Percentiles rank a stretch among this genome's conserved stretches.
Conservation (phyloP, 495 filamentous ascomycete species). For the Entonaema liquescens region DNA sequence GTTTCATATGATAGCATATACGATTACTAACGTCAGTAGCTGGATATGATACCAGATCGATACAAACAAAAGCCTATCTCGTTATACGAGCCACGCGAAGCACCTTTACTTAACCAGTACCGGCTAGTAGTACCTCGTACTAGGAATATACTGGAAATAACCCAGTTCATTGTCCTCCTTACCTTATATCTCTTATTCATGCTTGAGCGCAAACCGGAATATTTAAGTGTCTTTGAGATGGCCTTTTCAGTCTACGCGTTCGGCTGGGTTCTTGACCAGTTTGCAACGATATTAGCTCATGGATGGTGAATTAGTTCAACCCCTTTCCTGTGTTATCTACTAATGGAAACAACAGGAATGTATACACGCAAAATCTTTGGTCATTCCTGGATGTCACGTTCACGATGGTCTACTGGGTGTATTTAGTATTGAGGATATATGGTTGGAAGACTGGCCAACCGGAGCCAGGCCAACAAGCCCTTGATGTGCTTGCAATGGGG, state of each 20-base stretch:
- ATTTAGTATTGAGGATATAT: slow-evolving; percentile 67
- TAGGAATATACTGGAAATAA: slow-evolving; percentile 71
- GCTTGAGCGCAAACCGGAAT: slow-evolving; percentile 60
- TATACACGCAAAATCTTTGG: slow-evolving; percentile 82
- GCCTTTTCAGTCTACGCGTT: slow-evolving; percentile 70
- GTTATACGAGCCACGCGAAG: slow-evolving; percentile 71
- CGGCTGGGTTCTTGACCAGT: slow-evolving; percentile 78
- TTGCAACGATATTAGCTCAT: slow-evolving; percentile 75
- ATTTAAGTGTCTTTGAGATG: slow-evolving; percentile 62
- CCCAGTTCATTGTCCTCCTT: slow-evolving; percentile 71
- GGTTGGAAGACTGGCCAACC: slow-evolving; percentile 53
- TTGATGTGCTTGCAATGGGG: slow-evolving; percentile 73
- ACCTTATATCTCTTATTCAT: slow-evolving; percentile 70
- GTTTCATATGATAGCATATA: background rate
- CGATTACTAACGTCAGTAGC: slow-evolving; percentile 34
- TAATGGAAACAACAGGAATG: slow-evolving; percentile 60
- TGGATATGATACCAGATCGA: slow-evolving; percentile 76
- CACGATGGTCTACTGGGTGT: slow-evolving; percentile 66
- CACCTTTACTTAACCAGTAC: slow-evolving; percentile 76
- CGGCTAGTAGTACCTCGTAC: slow-evolving; percentile 75
- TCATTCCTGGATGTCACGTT: slow-evolving; percentile 79
- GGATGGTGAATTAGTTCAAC: slow-evolving; percentile 59
- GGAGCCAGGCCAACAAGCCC: slow-evolving; percentile 61
- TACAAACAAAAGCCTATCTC: slow-evolving; percentile 78
- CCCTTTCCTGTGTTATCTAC: slow-evolving; percentile 5